These are phyloP conservation scores for Harrya chromipes DNA, from an alignment of 768 basidiomycete species.

Conservation along the genomic window DNA sequence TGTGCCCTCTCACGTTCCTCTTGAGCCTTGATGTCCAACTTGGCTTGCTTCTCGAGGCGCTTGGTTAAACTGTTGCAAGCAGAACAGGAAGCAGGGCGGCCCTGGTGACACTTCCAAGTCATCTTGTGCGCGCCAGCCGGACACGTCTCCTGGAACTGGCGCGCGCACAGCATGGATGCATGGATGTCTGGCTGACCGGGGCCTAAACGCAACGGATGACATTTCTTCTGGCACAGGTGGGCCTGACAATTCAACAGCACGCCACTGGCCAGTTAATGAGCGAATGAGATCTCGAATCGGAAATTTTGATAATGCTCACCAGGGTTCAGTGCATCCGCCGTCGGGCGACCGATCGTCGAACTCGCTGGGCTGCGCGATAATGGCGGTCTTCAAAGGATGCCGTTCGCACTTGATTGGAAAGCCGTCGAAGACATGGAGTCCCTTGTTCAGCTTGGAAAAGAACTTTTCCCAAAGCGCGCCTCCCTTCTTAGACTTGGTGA, in stretches of 20 bases:
- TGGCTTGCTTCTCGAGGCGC: constrained; percentile 39
- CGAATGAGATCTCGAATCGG: not conserved
- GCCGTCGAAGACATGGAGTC: constrained; percentile 53
- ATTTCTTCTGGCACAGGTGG: constrained; percentile 59
- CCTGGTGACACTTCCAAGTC: constrained; percentile 45
- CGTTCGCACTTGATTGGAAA: constrained; percentile 57
- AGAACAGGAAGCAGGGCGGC: constrained; percentile 37
- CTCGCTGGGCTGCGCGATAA: constrained; percentile 40
- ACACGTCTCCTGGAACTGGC: constrained; percentile 40
- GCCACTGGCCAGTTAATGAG: constrained; percentile 8
- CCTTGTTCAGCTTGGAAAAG: constrained; percentile 40
- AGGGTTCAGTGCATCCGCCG: constrained; percentile 59
- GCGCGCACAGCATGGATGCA: constrained; percentile 40
- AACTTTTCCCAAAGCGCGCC: constrained; percentile 49
- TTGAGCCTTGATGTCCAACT: constrained; percentile 41
- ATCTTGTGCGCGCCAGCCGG: constrained; percentile 39
- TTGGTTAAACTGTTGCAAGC: constrained; percentile 45
- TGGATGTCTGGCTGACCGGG: constrained; percentile 34
- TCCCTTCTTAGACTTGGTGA: constrained; percentile 52
- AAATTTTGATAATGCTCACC: constrained; percentile 38
- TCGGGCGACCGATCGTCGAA: constrained; percentile 58
- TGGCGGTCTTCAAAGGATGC: constrained; percentile 42
- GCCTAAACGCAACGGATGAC: constrained; percentile 53
- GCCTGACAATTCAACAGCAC: constrained; percentile 12
- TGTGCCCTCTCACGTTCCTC: constrained; percentile 45